A percentile compares a stretch with the other conserved stretches of the same genome.
These are phyloP conservation scores for Coniochaeta sp. DNA, from an alignment of 2,329 filamentous ascomycete genomes.

Conservation along the genomic window DNA sequence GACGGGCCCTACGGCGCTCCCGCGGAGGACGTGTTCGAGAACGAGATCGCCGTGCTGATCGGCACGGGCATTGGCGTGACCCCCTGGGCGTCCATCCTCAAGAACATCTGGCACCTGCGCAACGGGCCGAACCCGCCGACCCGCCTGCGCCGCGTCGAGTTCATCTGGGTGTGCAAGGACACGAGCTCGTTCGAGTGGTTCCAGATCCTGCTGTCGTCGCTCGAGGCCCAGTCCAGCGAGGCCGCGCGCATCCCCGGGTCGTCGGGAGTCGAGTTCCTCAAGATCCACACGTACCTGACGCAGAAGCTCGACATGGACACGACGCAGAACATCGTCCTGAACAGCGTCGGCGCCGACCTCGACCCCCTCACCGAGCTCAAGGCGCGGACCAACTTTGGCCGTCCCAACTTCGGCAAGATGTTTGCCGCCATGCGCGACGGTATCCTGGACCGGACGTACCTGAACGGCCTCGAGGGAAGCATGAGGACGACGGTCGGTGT, in stretches of 20 bases:
- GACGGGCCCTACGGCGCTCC: constrained; percentile 96
- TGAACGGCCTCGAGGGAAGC: constrained; percentile 70
- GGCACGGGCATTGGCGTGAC: constrained; percentile 84
- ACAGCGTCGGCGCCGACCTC: constrained; percentile 79
- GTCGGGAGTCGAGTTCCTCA: constrained; percentile 75
- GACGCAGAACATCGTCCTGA: constrained; percentile 92
- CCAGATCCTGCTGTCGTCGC: constrained; percentile 82
- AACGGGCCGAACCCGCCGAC: constrained; percentile 82
- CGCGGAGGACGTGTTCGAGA: constrained; percentile 94
- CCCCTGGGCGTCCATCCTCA: constrained; percentile 80
- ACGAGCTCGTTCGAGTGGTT: constrained; percentile 98
- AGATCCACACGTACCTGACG: constrained; percentile 96
- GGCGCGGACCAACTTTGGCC: constrained; percentile 86
- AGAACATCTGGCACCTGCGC: constrained; percentile 97
- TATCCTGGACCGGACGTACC: constrained; percentile 77
- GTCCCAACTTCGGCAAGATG: constrained; percentile 78
- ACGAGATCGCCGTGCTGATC: constrained; percentile 80
- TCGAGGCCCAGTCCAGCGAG: constrained; percentile 76
- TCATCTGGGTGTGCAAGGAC: constrained; percentile 98
- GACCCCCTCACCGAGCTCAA: constrained; percentile 91
- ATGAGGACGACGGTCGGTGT: constrained; percentile 84
- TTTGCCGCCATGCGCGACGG: constrained; percentile 83
- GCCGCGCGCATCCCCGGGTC: constrained; percentile 60
- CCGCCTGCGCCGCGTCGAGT: constrained; percentile 89
- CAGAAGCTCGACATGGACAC: constrained; percentile 89